These are phyloP conservation scores for Botrytis galanthina DNA, from an alignment of 2,329 filamentous ascomycete species.

Conservation along the genomic window DNA sequence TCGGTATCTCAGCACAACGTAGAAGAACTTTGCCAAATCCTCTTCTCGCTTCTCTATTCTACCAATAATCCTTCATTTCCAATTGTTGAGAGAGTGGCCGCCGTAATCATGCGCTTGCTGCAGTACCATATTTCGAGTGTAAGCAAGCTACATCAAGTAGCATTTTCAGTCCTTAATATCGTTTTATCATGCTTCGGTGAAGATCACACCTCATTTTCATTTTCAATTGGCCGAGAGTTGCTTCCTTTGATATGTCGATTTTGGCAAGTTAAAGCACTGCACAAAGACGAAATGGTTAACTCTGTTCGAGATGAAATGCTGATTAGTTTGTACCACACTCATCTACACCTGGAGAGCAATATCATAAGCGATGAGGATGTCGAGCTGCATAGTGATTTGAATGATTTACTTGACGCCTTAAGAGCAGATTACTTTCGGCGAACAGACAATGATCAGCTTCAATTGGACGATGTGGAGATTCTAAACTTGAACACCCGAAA, in stretches of 20 bases:
- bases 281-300: constrained; percentile 54
- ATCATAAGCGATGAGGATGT: constrained; percentile 42
- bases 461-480: constrained; percentile 68
- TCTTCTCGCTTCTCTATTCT: constrained; percentile 61
- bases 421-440: constrained; percentile 75
- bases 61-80: constrained; percentile 65
- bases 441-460: constrained; percentile 67
- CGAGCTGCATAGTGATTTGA: constrained; percentile 47
- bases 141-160: constrained; percentile 65
- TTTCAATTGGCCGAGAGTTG: constrained; percentile 55
- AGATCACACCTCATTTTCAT: constrained; percentile 65
- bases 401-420: constrained; percentile 68
- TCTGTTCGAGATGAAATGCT: constrained; percentile 75
- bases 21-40: constrained; percentile 61
- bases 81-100: constrained; percentile 55
- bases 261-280: constrained; percentile 71
- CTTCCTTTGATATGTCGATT: constrained; percentile 70
- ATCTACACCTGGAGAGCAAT: constrained; percentile 61
- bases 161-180: constrained; percentile 73
- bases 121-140: constrained; percentile 56
- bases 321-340: constrained; percentile 64
- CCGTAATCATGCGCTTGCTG: constrained; percentile 59
- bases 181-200: constrained; percentile 64
- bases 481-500: constrained; percentile 39
- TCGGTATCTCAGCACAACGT: constrained; percentile 40